Percentiles rank a stretch among this genome's conserved stretches.
Conservation (phyloP, 306 rosid species). For the Bauhinia variegata region DNA sequence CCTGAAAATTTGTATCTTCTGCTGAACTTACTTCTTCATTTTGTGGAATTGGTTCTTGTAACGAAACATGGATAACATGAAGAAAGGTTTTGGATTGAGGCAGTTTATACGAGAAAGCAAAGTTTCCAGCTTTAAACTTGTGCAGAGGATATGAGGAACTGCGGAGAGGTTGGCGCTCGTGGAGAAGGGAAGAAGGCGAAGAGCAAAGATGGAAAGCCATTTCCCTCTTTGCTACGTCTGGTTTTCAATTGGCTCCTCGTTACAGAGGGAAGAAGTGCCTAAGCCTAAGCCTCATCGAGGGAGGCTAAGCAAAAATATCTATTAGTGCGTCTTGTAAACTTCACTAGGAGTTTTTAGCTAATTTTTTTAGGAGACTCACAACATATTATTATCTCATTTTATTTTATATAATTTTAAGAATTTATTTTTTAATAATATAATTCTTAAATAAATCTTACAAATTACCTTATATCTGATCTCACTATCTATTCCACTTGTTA, state of each 20-base stretch:
- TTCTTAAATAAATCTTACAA: no score
- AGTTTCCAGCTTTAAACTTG: conserved; percentile 35
- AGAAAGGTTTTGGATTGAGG: conserved; percentile 46
- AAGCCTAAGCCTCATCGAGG: conserved; percentile 39
- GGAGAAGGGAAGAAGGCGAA: conserved; percentile 64
- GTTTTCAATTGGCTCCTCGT: not conserved
- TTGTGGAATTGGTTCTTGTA: conserved; percentile 54
- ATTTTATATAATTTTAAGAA: no score
- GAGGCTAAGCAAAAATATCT: not conserved
- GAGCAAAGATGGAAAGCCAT: conserved; percentile 77
- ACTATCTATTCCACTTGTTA: no score
- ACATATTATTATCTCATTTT: no score
- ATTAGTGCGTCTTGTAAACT: no score
- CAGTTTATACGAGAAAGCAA: conserved; percentile 31
- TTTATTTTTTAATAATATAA: no score
- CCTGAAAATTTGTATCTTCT: conserved; percentile 18
- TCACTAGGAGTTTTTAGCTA: no score
- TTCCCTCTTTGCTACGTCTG: conserved; percentile 5
- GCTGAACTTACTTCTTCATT: conserved; percentile 27
- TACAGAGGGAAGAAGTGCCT: not conserved
- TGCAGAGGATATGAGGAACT: conserved; percentile 31
- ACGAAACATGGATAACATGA: conserved; percentile 59
- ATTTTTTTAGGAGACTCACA: no score
- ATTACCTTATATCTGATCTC: no score
- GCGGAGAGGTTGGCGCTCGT: conserved; percentile 46